Conservation (phyloP, 805 yeast species). For the Danielozyma ontarioensis region DNA sequence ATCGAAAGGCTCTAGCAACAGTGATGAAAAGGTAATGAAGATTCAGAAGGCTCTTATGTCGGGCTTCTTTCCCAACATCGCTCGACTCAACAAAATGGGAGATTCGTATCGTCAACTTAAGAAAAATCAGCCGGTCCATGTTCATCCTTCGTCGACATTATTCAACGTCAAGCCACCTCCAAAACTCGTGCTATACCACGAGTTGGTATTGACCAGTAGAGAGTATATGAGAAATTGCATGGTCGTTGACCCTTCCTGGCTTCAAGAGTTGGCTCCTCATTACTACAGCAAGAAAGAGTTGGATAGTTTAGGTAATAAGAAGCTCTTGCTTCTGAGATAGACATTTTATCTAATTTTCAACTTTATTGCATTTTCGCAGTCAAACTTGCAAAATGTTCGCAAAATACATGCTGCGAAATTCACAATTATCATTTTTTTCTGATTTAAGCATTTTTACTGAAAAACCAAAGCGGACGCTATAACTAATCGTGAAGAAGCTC, state of each 20-base stretch:
- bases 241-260: conserved; percentile 68
- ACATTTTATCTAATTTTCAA: too few species aligned
- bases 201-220: conserved; percentile 75
- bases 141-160: conserved; percentile 84
- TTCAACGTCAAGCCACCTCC: conserved; percentile 67
- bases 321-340: too few species aligned
- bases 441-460: too few species aligned
- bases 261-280: conserved; percentile 71
- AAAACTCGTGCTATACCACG: conserved; percentile 71
- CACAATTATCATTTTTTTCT: too few species aligned
- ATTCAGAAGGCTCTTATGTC: conserved; percentile 55
- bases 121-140: conserved; percentile 64
- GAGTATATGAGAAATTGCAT: conserved; percentile 85
- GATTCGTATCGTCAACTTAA: conserved; percentile 64
- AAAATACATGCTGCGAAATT: too few species aligned
- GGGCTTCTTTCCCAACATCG: conserved; percentile 68
- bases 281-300: conserved; percentile 30
- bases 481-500: too few species aligned
- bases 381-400: too few species aligned
- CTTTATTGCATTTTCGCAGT: too few species aligned
- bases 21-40: conserved; percentile 9
- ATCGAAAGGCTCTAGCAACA: conserved; percentile 20
- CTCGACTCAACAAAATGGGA: conserved; percentile 55
- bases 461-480: too few species aligned
- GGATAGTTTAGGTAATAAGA: conserved; percentile 7